Percentiles rank a stretch among this genome's conserved stretches.
Conservation (phyloP, 2,329 filamentous ascomycete genomes). For the Ophiocordyceps camponoti-floridani region DNA sequence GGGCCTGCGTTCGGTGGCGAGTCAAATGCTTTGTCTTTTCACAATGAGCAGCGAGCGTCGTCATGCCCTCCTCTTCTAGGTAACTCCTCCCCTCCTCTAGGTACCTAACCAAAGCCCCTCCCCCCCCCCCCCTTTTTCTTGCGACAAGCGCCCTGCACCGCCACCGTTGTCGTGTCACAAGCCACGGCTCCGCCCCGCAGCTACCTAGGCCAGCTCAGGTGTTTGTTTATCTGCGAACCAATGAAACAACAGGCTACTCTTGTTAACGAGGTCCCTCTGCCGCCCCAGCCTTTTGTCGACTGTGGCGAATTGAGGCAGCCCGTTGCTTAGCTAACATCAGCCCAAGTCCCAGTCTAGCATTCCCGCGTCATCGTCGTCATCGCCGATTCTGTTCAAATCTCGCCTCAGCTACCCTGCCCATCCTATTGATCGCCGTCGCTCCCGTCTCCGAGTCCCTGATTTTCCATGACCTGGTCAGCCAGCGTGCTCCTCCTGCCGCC, state of each 20-base stretch:
- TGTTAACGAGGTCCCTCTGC: neutral
- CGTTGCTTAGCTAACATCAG: too few species aligned
- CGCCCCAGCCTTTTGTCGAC: neutral
- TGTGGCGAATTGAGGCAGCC: neutral
- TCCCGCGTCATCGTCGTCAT: neutral
- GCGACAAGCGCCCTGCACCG: neutral
- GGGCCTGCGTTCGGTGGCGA: neutral
- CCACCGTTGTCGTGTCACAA: neutral
- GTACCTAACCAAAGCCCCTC: neutral
- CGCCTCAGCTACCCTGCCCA: neutral
- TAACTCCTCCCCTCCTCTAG: neutral
- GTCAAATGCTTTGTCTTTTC: neutral
- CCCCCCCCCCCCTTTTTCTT: neutral
- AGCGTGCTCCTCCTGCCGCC: conserved; percentile 14
- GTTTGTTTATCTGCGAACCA: neutral
- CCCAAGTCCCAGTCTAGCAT: too few species aligned
- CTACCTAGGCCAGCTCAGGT: neutral
- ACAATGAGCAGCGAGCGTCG: neutral
- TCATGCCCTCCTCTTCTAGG: neutral
- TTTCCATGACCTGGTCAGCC: conserved; percentile 15
- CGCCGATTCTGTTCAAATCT: neutral
- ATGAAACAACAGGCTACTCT: neutral
- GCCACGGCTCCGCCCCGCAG: neutral
- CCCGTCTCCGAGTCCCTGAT: conserved; percentile 5
- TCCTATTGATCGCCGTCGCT: conserved; percentile 2